Evolutionary conservation across 768 basidiomycete species (phyloP), one percentile per base, ranked within the genome.

Genomic region (Hericium alpestre): DNA sequence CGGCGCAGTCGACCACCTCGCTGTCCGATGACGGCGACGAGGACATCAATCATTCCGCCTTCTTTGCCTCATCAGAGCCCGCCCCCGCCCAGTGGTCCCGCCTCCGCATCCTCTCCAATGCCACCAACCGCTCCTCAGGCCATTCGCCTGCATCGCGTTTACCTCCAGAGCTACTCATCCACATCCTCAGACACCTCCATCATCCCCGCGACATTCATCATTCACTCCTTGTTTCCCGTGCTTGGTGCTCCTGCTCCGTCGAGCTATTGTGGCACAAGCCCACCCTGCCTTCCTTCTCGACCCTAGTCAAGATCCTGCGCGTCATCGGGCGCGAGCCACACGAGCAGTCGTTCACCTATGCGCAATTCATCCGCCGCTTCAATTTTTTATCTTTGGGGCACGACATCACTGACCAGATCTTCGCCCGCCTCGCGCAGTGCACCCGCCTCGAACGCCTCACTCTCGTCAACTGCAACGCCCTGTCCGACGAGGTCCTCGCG

Each of bases 231-330:
- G 93, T 97, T 25, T 93, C 85, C 18, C 84, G 90, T 57, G 79
- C 83, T 25, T 99, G 95, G 93, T 97, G 93, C 76, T 87, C 94
- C 67, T 96, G 93, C 70, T 84, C 92, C 32, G 93, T 94, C 46
- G 91, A 97, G 70, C 79, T 97, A 20, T 77, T 98, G 22, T 99
- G 94, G 94, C 87, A 93, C 70, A 87, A 90, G 65, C 94, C 94
- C 18, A 76, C 76, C 54, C 83, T 98, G 66, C 74, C 82, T 23
- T 81, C 81, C 57, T 75, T 82, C 56, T 72, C 78, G 55, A 85
- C 87, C 39, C 79, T 96, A 55, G 77, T 84, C 66, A 84, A 84
- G 70, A 86, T 97, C 81, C 80, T 90, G 65, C 73, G 77, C 56
- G 76, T 93, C 51, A 75, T 98, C 62, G 73, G 76, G 27, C 72